Conservation (phyloP, 768 basidiomycete species). For the Leccinum subtestaceum region DNA sequence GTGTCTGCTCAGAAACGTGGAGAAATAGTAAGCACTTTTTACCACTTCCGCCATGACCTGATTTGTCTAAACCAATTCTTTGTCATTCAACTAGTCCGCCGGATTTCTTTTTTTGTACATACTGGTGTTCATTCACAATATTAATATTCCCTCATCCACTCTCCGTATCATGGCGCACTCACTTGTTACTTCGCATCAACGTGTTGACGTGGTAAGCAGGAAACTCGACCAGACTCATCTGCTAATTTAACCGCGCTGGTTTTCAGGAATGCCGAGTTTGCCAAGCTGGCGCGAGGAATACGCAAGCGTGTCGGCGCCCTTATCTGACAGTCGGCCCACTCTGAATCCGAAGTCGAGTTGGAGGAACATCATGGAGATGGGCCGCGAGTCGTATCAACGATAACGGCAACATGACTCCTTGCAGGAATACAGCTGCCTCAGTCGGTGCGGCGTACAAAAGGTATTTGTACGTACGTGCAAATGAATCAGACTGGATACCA, state of each 20-base stretch:
- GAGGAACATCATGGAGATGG: background rate
- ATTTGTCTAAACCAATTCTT: no score
- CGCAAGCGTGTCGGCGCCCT: background rate
- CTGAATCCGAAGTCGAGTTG: background rate
- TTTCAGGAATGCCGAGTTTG: background rate
- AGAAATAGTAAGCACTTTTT: background rate
- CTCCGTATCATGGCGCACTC: no score
- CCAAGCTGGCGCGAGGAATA: background rate
- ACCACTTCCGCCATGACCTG: no score
- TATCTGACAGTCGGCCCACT: background rate
- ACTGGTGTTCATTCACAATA: no score
- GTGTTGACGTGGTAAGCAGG: background rate
- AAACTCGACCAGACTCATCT: background rate
- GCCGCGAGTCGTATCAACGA: background rate
- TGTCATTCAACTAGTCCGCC: no score
- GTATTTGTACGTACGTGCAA: background rate
- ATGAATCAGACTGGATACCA: background rate
- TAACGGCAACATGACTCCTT: background rate
- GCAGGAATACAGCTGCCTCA: background rate
- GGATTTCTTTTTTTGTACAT: no score
- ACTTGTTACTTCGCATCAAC: background rate
- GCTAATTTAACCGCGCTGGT: background rate
- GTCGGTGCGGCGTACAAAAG: background rate
- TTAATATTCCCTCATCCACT: no score
- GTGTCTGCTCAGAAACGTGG: background rate